Conservation (phyloP, 352 stramenopile species). For the Salisapilia sapeloensis region DNA sequence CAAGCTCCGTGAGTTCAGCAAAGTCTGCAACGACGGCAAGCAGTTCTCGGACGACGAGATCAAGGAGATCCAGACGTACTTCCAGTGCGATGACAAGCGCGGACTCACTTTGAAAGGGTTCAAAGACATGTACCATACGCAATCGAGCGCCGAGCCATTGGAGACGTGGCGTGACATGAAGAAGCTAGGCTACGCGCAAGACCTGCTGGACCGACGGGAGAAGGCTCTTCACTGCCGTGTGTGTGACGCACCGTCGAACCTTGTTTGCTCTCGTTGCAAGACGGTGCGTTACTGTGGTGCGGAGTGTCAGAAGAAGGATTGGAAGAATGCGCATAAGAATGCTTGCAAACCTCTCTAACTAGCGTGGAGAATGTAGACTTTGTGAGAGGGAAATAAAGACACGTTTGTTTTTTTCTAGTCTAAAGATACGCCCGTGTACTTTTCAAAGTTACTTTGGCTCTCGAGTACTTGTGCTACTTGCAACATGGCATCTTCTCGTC, state of each 20-base stretch:
- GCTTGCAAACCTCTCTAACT: constrained; percentile 73
- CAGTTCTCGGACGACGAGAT: constrained; percentile 80
- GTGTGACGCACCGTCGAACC: constrained; percentile 55
- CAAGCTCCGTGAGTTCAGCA: constrained; percentile 80
- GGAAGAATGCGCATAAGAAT: constrained; percentile 74
- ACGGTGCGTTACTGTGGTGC: constrained; percentile 70
- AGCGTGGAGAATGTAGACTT: too few species aligned
- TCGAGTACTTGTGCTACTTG: constrained; percentile 48
- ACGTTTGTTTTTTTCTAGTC: too few species aligned
- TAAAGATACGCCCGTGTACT: too few species aligned
- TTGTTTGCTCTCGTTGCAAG: constrained; percentile 81
- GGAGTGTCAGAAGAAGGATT: constrained; percentile 82
- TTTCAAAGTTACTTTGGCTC: constrained; percentile 22
- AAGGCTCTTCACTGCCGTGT: constrained; percentile 58
- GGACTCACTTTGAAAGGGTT: constrained; percentile 78
- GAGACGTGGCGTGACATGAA: constrained; percentile 83
- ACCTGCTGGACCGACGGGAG: constrained; percentile 54
- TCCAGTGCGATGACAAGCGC: constrained; percentile 85
- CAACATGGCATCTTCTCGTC: constrained; percentile 42
- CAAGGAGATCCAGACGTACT: constrained; percentile 86
- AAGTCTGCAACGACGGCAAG: constrained; percentile 79
- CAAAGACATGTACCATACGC: constrained; percentile 86
- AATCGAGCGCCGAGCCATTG: constrained; percentile 76
- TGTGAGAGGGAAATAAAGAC: too few species aligned
- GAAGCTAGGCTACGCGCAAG: constrained; percentile 67